Evolutionary conservation across 805 yeast genomes (phyloP).

Genomic region (Pichia nanzhaoensis): DNA sequence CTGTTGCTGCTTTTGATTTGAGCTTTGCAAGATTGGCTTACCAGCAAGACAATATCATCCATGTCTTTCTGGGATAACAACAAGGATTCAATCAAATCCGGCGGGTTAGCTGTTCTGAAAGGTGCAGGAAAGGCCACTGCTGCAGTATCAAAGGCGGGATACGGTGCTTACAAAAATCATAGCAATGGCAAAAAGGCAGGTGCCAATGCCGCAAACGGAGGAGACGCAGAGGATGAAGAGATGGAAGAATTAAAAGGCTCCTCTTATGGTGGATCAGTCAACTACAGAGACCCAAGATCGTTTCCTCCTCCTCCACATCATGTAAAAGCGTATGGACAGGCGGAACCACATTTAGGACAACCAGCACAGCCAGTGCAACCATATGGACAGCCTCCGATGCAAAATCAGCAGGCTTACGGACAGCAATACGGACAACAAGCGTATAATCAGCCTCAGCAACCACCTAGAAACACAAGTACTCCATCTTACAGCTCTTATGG

Average conservation of each 20-base stretch:
- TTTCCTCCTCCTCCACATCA: slow-evolving; percentile 19
- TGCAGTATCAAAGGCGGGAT: slow-evolving; percentile 42
- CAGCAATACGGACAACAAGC: slow-evolving; percentile 8
- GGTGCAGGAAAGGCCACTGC: slow-evolving; percentile 48
- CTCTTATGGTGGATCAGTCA: slow-evolving; percentile 15
- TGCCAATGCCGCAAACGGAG: slow-evolving; percentile 7
- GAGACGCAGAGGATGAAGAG: slow-evolving; percentile 7
- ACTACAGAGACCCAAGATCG: slow-evolving; percentile 18
- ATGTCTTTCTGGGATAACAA: slow-evolving; percentile 45
- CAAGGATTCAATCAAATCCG: slow-evolving; percentile 45
- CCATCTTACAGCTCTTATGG: neutral
- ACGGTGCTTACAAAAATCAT: slow-evolving; percentile 40
- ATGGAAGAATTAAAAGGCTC: neutral
- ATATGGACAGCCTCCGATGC: too few species aligned
- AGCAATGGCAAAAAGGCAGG: slow-evolving; percentile 20
- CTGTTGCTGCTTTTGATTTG: neutral
- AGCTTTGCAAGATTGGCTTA: too few species aligned
- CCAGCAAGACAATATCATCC: slow-evolving; percentile 14
- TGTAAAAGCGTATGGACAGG: slow-evolving; percentile 8
- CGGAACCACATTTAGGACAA: slow-evolving; percentile 15
- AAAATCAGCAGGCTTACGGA: too few species aligned
- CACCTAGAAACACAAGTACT: neutral
- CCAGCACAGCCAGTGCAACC: too few species aligned
- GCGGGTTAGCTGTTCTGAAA: slow-evolving; percentile 40
- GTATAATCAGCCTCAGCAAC: slow-evolving; percentile 9